Conservation (phyloP, 495 filamentous ascomycete genomes). For the Bathelium albidoporum region DNA sequence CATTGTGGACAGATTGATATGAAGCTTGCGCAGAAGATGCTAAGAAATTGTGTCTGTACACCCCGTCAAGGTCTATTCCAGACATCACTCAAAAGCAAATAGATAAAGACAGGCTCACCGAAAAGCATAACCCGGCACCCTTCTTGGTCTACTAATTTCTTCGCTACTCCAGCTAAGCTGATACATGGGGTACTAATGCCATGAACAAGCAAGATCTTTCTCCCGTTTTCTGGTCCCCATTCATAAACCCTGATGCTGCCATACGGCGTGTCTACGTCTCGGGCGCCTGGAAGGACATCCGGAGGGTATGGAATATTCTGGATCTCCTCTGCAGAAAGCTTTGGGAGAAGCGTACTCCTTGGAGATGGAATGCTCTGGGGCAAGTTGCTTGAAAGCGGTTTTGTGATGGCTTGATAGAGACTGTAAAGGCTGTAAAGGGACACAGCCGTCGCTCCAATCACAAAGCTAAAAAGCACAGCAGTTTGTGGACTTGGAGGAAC, state of each 20-base stretch:
- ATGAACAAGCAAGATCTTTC: slow-evolving; percentile 72
- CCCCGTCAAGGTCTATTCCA: not conserved
- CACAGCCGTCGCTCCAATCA: not conserved
- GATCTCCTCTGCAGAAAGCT: slow-evolving; percentile 38
- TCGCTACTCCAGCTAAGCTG: slow-evolving; percentile 56
- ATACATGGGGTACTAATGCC: slow-evolving; percentile 80
- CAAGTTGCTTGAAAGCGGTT: not conserved
- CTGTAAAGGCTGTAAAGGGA: not conserved
- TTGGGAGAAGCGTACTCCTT: not conserved
- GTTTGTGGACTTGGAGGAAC: not conserved
- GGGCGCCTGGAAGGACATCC: slow-evolving; percentile 60
- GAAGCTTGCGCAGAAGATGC: too few species aligned
- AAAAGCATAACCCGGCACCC: slow-evolving; percentile 81
- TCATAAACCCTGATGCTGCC: slow-evolving; percentile 79
- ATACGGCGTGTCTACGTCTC: slow-evolving; percentile 67
- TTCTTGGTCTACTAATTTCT: slow-evolving; percentile 55
- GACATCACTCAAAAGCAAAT: slow-evolving; percentile 11
- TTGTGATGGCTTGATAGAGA: not conserved
- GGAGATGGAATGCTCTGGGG: not conserved
- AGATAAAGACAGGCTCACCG: slow-evolving; percentile 35
- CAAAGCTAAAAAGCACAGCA: not conserved
- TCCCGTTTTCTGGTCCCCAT: slow-evolving; percentile 72
- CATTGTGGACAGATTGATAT: too few species aligned
- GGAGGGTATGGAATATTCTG: slow-evolving; percentile 57
- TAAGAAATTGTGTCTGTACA: too few species aligned